A percentile compares a stretch with the other conserved stretches of the same genome.
Conservation (phyloP, 192 early-diverging fungal species). For the Podila verticillata region DNA sequence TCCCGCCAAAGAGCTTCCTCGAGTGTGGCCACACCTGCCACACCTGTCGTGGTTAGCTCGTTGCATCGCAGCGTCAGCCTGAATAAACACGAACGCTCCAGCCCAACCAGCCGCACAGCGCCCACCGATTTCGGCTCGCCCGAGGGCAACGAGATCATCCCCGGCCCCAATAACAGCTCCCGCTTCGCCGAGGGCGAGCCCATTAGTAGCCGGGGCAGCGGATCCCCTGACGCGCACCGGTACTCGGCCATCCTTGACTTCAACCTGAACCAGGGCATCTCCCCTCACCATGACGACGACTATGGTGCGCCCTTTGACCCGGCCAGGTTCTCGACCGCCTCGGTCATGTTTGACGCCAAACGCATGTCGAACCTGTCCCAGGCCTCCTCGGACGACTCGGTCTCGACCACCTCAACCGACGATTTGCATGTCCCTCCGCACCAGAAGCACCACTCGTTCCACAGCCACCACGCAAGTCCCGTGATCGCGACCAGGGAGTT, state of each 20-base stretch:
- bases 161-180: background rate
- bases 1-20: conserved; percentile 2
- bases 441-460: conserved; percentile 42
- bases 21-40: background rate
- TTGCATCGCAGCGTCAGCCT: conserved; percentile 41
- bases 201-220: conserved; percentile 9
- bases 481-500: conserved; percentile 5
- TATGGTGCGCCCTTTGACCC: conserved; percentile 26
- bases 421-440: conserved; percentile 37
- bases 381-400: conserved; percentile 16
- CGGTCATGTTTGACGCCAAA: conserved; percentile 49
- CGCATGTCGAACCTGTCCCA: conserved; percentile 25
- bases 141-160: conserved; percentile 19
- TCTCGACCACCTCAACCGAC: conserved; percentile 27
- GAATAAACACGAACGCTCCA: conserved; percentile 18
- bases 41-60: conserved; percentile 22
- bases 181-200: conserved; percentile 26
- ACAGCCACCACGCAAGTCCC: conserved; percentile 21
- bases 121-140: background rate
- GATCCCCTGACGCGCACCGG: conserved; percentile 13
- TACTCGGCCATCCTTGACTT: conserved; percentile 39
- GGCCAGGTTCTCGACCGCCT: conserved; percentile 22
- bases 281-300: conserved; percentile 10
- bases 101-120: conserved; percentile 12
- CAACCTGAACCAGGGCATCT: conserved; percentile 18